These are phyloP conservation scores for Xylariaceae sp. DNA, from an alignment of 2,329 filamentous ascomycete species.

Conservation along the genomic window DNA sequence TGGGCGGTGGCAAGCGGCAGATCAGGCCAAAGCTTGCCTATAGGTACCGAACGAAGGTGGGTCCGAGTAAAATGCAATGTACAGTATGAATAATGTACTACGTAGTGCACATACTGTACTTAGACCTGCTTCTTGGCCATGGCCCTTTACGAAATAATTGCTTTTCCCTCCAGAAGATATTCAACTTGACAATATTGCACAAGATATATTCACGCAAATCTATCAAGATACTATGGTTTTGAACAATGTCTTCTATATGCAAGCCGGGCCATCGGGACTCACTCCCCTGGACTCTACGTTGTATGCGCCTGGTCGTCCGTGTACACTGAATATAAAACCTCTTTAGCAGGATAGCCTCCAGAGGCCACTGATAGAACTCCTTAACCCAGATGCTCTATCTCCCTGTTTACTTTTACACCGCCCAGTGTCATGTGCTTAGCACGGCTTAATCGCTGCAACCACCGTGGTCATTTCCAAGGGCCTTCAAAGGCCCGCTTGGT, in stretches of 20 bases:
- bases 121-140: no score
- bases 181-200: no score
- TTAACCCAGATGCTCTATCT: constrained; percentile 5
- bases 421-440: background rate
- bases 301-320: constrained; percentile 14
- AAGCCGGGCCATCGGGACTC: constrained; percentile 4
- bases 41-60: no score
- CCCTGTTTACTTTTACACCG: background rate
- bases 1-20: constrained; percentile 53
- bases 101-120: no score
- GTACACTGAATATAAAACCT: constrained; percentile 20
- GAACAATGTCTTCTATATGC: constrained; percentile 24
- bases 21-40: constrained; percentile 35
- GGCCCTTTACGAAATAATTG: no score
- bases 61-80: no score
- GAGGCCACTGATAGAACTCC: constrained; percentile 2
- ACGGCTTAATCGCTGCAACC: background rate
- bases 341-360: constrained; percentile 17
- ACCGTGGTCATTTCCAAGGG: background rate
- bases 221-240: constrained; percentile 3
- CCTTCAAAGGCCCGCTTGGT: background rate
- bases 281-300: constrained; percentile 15
- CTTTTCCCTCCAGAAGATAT: no score
- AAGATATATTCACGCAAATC: no score
- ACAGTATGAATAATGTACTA: no score